Percentiles rank a stretch among this genome's conserved stretches.
Conservation (phyloP, 345 rosid species). For the Euphorbia lathyris region DNA sequence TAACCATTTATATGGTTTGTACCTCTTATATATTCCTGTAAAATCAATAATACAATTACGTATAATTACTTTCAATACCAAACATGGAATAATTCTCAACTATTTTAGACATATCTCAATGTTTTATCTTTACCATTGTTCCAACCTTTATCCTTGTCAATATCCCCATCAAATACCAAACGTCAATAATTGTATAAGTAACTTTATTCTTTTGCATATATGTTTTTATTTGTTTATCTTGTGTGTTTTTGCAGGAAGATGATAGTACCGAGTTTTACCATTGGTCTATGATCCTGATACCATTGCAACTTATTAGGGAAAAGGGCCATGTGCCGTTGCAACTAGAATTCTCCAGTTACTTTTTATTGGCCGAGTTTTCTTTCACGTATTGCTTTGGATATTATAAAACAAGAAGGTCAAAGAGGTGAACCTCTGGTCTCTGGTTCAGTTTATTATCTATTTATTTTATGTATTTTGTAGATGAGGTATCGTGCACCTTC, state of each 20-base stretch:
- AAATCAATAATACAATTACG: no score
- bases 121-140: no score
- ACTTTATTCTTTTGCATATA: not conserved
- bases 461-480: not conserved
- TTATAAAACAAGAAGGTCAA: constrained; percentile 79
- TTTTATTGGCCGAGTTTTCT: constrained; percentile 93
- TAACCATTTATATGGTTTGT: no score
- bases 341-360: constrained; percentile 73
- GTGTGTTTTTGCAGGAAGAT: constrained; percentile 50
- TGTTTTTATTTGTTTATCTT: constrained; percentile 7
- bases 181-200: not conserved
- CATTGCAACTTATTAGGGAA: constrained; percentile 93
- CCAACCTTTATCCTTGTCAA: no score
- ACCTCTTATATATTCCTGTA: no score
- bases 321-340: constrained; percentile 87
- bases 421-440: constrained; percentile 50
- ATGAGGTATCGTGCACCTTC: not conserved
- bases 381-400: constrained; percentile 63
- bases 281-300: constrained; percentile 83
- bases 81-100: no score
- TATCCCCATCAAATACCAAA: no score
- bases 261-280: constrained; percentile 92
- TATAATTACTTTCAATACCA: no score
- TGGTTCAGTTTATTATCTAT: not conserved
- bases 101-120: no score